Conservation (phyloP, 1,284 basidiomycete genomes). For the Sporisorium graminicola region DNA sequence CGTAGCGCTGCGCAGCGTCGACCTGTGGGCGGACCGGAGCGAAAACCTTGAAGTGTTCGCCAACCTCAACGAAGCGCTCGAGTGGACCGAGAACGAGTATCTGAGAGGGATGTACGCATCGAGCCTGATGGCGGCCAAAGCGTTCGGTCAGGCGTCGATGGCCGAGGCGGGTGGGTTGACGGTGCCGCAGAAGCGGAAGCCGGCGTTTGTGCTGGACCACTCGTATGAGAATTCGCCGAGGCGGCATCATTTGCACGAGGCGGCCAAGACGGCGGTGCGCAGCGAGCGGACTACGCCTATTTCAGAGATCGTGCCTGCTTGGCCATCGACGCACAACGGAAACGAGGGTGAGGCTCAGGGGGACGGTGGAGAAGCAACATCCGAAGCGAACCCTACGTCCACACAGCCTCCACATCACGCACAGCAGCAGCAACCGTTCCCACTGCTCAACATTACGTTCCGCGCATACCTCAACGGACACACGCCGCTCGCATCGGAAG, state of each 20-base stretch:
- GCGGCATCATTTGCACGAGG: conserved; percentile 80
- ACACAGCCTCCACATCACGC: no score
- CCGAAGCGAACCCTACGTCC: no score
- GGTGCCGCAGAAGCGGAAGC: conserved; percentile 63
- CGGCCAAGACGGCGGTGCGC: conserved; percentile 72
- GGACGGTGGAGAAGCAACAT: background rate
- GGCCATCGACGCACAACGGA: background rate
- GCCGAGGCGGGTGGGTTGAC: conserved; percentile 72
- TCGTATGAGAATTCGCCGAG: conserved; percentile 81
- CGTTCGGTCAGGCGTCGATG: conserved; percentile 67
- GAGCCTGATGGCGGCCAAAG: conserved; percentile 65
- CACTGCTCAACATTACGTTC: conserved; percentile 59
- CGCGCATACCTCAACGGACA: conserved; percentile 43
- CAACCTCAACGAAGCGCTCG: conserved; percentile 89
- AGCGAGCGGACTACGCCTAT: conserved; percentile 37
- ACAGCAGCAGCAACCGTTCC: conserved; percentile 45
- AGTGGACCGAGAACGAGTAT: conserved; percentile 76
- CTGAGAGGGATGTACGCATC: conserved; percentile 70
- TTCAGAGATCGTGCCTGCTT: conserved; percentile 16
- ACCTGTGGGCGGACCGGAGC: conserved; percentile 75
- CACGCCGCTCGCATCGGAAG: conserved; percentile 7
- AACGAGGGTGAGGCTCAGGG: background rate
- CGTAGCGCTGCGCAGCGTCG: conserved; percentile 72
- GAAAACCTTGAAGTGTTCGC: conserved; percentile 78
- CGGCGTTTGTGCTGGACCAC: conserved; percentile 72